Base-by-base conservation (phyloP, 768 basidiomycete genomes). In the Russula ochroleuca region DNA sequence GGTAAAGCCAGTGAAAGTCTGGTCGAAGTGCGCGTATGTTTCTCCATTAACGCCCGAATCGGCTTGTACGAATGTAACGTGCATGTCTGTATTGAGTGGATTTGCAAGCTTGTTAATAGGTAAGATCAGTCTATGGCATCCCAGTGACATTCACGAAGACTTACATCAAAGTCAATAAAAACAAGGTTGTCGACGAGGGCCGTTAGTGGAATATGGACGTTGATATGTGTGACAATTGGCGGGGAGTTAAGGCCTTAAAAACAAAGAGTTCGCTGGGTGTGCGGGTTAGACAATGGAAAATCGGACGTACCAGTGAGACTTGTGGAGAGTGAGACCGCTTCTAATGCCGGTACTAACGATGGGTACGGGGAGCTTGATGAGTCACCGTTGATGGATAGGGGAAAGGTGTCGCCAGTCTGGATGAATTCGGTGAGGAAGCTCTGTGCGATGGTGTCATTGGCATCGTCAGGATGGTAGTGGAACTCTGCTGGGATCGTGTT, bases 361-460 rank as follows among this genome's bases (percentile, higher is more conserved):
- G 70, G 77, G 70, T 86, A 88, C 2, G 88, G 87, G 3, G 85
- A 82, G 69, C 86, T 84, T 19, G 73, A 69, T 2, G 72, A 61
- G 69, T 88, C 87, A 25, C 88, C 88, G 65, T 81, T 73, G 69
- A 88, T 85, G 0, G 76, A 78, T 62, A 87, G 70, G 7, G 80
- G 75, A 38, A 90, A 70, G 9, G 68, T 59, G 48, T 80, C 70
- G 28, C 75, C 77, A 0, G 78, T 80, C 71, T 84, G 83, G 48
- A 90, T 78, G 73, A 87, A 89, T 38, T 76, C 70, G 10, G 80
- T 77, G 65, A 88, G 70, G 77, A 90, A 89, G 31, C 73, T 72
- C 77, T 86, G 83, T 3, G 88, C 87, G 25, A 77, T 73, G 5
- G 87, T 87, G 69, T 89, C 81, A 66, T 88, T 87, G 11, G 84